Evolutionary conservation across 208 protist species (phyloP).

Genomic region (Naegleria lovaniensis): DNA sequence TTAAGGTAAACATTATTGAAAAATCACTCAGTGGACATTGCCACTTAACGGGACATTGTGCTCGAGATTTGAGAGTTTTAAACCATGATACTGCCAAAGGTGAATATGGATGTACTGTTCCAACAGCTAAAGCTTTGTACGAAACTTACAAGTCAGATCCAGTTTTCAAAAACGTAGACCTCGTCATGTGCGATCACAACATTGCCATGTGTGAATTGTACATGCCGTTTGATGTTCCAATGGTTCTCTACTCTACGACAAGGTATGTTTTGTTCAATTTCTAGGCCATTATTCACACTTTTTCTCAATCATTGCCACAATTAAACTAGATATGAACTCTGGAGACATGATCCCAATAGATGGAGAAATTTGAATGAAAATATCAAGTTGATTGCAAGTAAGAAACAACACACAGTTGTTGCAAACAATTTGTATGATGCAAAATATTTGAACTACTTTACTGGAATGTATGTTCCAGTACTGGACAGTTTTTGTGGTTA

Average conservation of each 20-base stretch:
- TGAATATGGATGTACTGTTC: not conserved
- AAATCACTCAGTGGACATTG: slow-evolving; percentile 32
- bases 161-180: not conserved
- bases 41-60: slow-evolving; percentile 21
- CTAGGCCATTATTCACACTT: too few species aligned
- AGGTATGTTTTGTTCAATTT: not conserved
- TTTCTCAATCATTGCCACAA: too few species aligned
- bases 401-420: slow-evolving; percentile 29
- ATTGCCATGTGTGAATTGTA: slow-evolving; percentile 35
- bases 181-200: slow-evolving; percentile 16
- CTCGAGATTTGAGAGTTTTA: not conserved
- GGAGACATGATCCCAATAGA: not conserved
- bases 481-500: slow-evolving; percentile 31
- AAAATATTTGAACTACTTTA: slow-evolving; percentile 36
- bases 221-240: slow-evolving; percentile 36
- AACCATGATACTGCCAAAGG: not conserved
- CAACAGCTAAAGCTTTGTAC: not conserved
- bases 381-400: slow-evolving; percentile 7
- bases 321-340: slow-evolving; percentile 28
- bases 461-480: slow-evolving; percentile 30
- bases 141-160: not conserved
- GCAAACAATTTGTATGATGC: slow-evolving; percentile 43
- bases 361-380: slow-evolving; percentile 22
- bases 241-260: slow-evolving; percentile 36
- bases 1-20: slow-evolving; percentile 27